Base-by-base conservation (phyloP, 345 rosid species). In the Fremontodendron californicum region DNA sequence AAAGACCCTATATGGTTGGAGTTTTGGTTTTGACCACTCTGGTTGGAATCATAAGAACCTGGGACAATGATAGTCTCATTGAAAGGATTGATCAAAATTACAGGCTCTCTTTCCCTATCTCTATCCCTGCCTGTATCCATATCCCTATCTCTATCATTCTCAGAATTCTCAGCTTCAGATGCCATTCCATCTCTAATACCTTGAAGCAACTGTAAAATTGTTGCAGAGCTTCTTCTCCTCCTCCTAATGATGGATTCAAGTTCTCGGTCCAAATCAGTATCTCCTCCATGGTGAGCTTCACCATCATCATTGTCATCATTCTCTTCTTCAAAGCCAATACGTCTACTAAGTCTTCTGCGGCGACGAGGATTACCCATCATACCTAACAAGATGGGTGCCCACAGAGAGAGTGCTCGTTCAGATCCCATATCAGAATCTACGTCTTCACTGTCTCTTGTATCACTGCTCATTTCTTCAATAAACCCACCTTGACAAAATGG, bases 321-420 rank as follows among this genome's bases (percentile, higher is more conserved):
- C 0, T 89, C 93, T 52, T 85, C 92, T 42, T 82, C 89, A 63
- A 85, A 86, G 18, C 76, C 92, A 52, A 81, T 57, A 71, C 86
- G 89, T 67, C n/a, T n/a, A n/a, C 97, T 85, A 6, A 80, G 74
- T 82, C 93, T 86, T 73, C 92, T 82, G 35, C 84, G 82, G 15
- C 89, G 88, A 10, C 83, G 86, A 7, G 87, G 81, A 78, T 87
- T 88, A 3, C 88, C 91, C 90, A 90, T 89, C 97, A 94, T 90
- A 1, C 95, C 94, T 7, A 94, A 91, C 79, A 94, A 84, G 79
- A 94, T 79, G 0, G 98, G 97, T 2, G 89, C 94, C 97, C 97
- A 92, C 29, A 90, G 88, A 73, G 93, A 86, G 85, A 92, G 85
- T 1, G 93, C 88, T 77, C 84, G 89, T 33, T 94, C 97, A 3